Conservation (phyloP, 2,329 filamentous ascomycete genomes). For the Neopestalotiopsis sp. region DNA sequence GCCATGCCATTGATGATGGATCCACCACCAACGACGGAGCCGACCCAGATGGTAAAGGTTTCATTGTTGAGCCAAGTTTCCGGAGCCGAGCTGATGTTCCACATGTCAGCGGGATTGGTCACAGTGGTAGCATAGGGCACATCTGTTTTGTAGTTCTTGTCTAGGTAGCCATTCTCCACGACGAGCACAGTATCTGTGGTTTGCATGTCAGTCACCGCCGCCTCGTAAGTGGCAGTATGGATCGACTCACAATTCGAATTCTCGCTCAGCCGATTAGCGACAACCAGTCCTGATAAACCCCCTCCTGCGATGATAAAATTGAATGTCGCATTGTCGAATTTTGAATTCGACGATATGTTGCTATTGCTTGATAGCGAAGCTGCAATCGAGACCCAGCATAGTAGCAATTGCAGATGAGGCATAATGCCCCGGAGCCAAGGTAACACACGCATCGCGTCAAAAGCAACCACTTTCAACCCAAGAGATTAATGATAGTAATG, state of each 20-base stretch:
- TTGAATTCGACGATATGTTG: background rate
- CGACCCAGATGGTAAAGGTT: conserved; percentile 6
- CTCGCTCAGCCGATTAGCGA: conserved; percentile 24
- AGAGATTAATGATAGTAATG: background rate
- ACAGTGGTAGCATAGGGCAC: conserved; percentile 18
- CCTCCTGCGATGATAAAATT: conserved; percentile 23
- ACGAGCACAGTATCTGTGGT: conserved; percentile 16
- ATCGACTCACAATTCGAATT: conserved; percentile 17
- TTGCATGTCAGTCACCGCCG: background rate
- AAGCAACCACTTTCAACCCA: background rate
- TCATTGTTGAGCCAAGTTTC: background rate
- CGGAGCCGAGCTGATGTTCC: conserved; percentile 18
- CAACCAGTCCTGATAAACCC: conserved; percentile 22
- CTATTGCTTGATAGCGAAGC: background rate
- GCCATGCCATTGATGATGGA: conserved; percentile 33
- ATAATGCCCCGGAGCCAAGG: no score
- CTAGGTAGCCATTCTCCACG: conserved; percentile 19
- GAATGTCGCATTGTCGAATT: conserved; percentile 9
- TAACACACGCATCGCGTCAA: background rate
- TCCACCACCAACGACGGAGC: conserved; percentile 19
- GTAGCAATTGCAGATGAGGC: background rate
- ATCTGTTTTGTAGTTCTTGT: conserved; percentile 7
- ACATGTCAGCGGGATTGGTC: conserved; percentile 12
- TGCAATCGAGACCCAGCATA: background rate
- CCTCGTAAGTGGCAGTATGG: no score